Evolutionary conservation across 768 basidiomycete species (phyloP).

Genomic region (Exsudoporus frostii): DNA sequence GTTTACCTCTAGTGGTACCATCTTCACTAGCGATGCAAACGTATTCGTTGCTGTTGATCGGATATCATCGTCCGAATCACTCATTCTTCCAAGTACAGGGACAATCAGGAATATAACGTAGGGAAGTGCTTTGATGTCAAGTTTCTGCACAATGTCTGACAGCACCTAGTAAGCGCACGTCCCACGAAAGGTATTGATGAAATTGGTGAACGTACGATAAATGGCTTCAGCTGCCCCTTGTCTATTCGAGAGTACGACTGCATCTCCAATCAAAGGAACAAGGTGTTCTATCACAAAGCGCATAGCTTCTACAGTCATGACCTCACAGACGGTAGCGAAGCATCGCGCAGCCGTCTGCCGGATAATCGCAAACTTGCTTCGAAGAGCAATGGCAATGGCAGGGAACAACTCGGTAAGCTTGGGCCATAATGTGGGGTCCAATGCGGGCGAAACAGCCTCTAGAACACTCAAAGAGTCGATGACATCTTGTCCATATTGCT

Average conservation of each 20-base stretch:
- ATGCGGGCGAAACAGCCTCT: constrained; percentile 72
- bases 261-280: constrained; percentile 79
- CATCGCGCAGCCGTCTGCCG: constrained; percentile 84
- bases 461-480: constrained; percentile 91
- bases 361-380: constrained; percentile 85
- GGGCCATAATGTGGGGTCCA: constrained; percentile 68
- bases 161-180: constrained; percentile 12
- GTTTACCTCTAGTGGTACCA: constrained; percentile 93
- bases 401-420: constrained; percentile 75
- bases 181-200: neutral
- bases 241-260: constrained; percentile 66
- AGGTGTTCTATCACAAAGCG: constrained; percentile 82
- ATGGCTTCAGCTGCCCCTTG: constrained; percentile 91
- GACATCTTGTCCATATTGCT: constrained; percentile 80
- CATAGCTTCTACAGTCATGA: constrained; percentile 86
- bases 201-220: constrained; percentile 64
- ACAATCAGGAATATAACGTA: constrained; percentile 97
- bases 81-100: constrained; percentile 96
- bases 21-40: constrained; percentile 95
- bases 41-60: constrained; percentile 95
- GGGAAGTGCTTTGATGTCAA: constrained; percentile 92
- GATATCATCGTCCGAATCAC: constrained; percentile 87
- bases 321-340: constrained; percentile 83
- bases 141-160: constrained; percentile 83
- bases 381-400: constrained; percentile 69